Conservation (phyloP, 1,284 basidiomycete genomes). For the Trichosporon inkin region DNA sequence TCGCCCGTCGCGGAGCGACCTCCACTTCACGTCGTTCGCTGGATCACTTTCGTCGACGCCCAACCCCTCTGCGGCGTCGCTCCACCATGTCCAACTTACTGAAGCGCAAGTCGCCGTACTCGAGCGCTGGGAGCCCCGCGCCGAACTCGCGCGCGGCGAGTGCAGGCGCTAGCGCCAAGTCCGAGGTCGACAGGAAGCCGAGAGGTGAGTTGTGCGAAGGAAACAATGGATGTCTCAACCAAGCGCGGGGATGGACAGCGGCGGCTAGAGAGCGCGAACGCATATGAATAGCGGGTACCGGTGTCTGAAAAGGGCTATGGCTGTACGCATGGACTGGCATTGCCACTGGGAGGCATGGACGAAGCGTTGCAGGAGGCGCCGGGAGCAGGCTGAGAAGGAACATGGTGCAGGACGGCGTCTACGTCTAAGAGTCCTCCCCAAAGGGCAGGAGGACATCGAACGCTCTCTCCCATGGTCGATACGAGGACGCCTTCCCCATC, state of each 20-base stretch:
- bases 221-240: not conserved
- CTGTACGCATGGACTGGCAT: not conserved
- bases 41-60: not conserved
- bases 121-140: slow-evolving; percentile 15
- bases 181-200: slow-evolving; percentile 19
- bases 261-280: not conserved
- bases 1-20: too few relatives aligned
- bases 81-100: slow-evolving; percentile 9
- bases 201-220: slow-evolving; percentile 13
- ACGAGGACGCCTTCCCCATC: not conserved
- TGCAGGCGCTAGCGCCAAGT: slow-evolving; percentile 15
- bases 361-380: too few relatives aligned
- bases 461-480: too few relatives aligned
- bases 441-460: too few relatives aligned
- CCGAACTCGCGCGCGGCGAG: slow-evolving; percentile 16
- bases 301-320: not conserved
- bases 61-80: not conserved
- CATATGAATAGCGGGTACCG: not conserved
- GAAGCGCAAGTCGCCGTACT: slow-evolving; percentile 27
- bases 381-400: too few relatives aligned
- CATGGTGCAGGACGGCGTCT: too few relatives aligned
- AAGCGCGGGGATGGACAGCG: too few relatives aligned
- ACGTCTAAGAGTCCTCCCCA: too few relatives aligned
- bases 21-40: too few relatives aligned
- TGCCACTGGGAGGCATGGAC: too few relatives aligned